A percentile compares a stretch with the other conserved stretches of the same genome.
Conservation (phyloP, 441 rosid genomes). For the Populus hybrid region DNA sequence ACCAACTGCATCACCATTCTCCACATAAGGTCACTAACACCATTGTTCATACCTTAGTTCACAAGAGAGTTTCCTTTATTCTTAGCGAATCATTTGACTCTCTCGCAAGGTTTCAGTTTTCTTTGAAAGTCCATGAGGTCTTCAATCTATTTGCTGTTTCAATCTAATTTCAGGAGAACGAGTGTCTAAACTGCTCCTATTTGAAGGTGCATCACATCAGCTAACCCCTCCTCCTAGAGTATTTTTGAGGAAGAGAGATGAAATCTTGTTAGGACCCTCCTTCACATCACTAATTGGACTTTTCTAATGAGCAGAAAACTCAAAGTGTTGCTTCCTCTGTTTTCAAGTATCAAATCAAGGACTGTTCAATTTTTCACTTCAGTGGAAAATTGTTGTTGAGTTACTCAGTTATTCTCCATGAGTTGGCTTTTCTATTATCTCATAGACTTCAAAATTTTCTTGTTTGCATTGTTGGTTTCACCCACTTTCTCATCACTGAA, state of each 20-base stretch:
- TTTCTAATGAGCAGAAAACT: neutral
- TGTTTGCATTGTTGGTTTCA: constrained; percentile 2
- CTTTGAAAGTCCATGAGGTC: neutral
- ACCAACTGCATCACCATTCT: neutral
- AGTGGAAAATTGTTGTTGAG: neutral
- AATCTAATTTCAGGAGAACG: neutral
- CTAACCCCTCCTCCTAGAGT: neutral
- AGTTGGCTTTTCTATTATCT: neutral
- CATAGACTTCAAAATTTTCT: neutral
- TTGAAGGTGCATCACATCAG: neutral
- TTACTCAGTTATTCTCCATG: neutral
- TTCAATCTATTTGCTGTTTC: neutral
- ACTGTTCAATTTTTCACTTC: neutral
- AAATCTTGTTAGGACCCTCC: neutral
- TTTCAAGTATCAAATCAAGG: neutral
- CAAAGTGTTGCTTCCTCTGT: neutral
- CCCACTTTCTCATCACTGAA: constrained; percentile 18
- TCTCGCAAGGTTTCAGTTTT: neutral
- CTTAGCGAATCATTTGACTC: neutral
- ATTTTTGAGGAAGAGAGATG: neutral
- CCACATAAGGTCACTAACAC: neutral
- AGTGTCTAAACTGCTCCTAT: neutral
- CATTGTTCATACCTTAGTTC: neutral
- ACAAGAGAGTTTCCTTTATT: neutral
- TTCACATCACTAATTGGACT: neutral